phyloP scores from a whole-genome alignment of 768 basidiomycete species.

The Hypsizygus marmoreus region DNA sequence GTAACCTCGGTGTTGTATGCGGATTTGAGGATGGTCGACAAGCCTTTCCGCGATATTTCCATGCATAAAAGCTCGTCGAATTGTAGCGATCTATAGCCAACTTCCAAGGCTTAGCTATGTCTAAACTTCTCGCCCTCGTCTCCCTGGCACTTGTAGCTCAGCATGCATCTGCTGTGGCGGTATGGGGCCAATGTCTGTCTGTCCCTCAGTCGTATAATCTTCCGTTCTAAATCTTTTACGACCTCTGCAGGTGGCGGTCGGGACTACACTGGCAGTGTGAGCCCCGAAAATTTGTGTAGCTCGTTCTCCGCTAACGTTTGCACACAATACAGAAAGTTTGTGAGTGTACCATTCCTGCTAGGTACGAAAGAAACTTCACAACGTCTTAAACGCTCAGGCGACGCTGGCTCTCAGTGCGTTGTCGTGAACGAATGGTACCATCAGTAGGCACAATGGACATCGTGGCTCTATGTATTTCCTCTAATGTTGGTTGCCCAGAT shows the following conservation, averaged over 20 bases:
- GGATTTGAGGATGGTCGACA: too few species aligned
- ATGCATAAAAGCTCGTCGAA: background rate
- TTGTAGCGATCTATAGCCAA: background rate
- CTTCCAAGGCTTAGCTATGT: conserved; percentile 17
- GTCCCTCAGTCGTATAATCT: background rate
- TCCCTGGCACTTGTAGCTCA: conserved; percentile 23
- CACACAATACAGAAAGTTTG: conserved; percentile 20
- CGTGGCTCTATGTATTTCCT: background rate
- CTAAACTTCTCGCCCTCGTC: conserved; percentile 24
- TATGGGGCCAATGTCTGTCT: conserved; percentile 39
- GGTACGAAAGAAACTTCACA: background rate
- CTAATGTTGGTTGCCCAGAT: conserved; percentile 19
- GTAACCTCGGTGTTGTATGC: too few species aligned
- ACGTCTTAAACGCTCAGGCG: conserved; percentile 24
- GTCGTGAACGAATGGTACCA: conserved; percentile 31
- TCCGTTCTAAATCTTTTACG: background rate
- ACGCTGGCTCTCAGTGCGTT: conserved; percentile 33
- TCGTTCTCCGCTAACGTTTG: background rate
- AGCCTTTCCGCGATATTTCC: too few species aligned
- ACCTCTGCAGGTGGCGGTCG: conserved; percentile 27
- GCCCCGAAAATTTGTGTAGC: background rate
- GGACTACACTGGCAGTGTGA: conserved; percentile 33
- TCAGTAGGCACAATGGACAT: conserved; percentile 14
- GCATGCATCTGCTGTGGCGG: conserved; percentile 25
- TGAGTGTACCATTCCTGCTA: conserved; percentile 7